Base-by-base conservation (phyloP, 495 filamentous ascomycete genomes). In the Podospora pseudocomata region DNA sequence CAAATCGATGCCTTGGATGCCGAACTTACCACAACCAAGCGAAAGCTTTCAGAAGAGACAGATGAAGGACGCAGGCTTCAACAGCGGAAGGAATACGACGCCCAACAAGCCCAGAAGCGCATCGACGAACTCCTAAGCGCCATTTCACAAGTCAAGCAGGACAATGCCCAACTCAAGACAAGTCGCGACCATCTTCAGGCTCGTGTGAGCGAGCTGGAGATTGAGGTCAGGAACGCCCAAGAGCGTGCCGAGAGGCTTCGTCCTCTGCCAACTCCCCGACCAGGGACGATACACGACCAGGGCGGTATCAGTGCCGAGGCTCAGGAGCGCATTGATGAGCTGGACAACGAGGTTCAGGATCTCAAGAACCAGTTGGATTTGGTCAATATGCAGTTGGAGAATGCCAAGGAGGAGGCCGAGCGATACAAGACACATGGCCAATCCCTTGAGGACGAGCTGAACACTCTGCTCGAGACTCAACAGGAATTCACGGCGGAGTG, bases 371-470 rank as follows among this genome's bases (percentile, higher is more conserved):
- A 92, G 68, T 82, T 97, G 20, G 91, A 95, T 34, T 79, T 94
- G 44, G 84, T 87, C 11, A 89, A 85, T 70, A 85, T 84, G 28
- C 92, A 97, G 68, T 82, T 97, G 20, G 88, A 95, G 67, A 88
- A 88, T 72, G 85, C 91, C 13, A 92, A 91, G 76, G 83, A 86
- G 34, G 88, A 96, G 70, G 89, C 88, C 34, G 93, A 97, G 75
- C 89, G 91, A 69, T 97, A 96, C 82, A 93, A 91, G 73, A 85
- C 87, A n/a, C 94, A 98, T 74, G 92, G 91, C 71, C 91, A 93
- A 73, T 83, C 86, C 18, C 87, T 91, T n/a, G 94, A 99, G 74
- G 94, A 98, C 62, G 92, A 94, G 61, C 82, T 98, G 30, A 84
- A 91, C 32, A 91, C 86, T 61, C 82, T 93, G 55, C 90, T 90